Percentiles rank a stretch among this genome's conserved stretches.
Conservation (phyloP, 148 eudicot species). For the Linanthus parryae region DNA sequence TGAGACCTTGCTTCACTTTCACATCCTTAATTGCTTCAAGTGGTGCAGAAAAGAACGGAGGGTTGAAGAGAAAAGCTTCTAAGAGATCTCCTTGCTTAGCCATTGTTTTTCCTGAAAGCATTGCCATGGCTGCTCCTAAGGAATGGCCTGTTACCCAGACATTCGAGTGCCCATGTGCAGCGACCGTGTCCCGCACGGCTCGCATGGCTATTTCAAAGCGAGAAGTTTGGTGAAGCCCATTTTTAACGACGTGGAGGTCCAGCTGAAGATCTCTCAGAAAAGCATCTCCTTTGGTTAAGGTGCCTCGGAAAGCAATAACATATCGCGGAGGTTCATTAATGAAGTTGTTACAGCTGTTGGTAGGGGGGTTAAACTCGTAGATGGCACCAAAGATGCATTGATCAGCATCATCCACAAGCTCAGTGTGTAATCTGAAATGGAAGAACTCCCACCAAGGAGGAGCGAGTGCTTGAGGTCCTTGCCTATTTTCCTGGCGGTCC, state of each 20-base stretch:
- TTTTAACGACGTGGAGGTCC: slow-evolving; percentile 59
- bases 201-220: slow-evolving; percentile 63
- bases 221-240: slow-evolving; percentile 72
- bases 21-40: slow-evolving; percentile 74
- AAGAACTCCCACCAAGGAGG: slow-evolving; percentile 88
- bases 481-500: slow-evolving; percentile 71
- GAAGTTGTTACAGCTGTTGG: slow-evolving; percentile 11
- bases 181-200: slow-evolving; percentile 61
- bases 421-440: slow-evolving; percentile 42
- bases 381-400: slow-evolving; percentile 73
- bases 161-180: slow-evolving; percentile 40
- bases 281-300: slow-evolving; percentile 64
- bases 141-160: slow-evolving; percentile 91
- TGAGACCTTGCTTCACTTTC: slow-evolving; percentile 75
- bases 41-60: slow-evolving; percentile 81
- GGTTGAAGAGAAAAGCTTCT: slow-evolving; percentile 73
- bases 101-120: slow-evolving; percentile 85
- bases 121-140: slow-evolving; percentile 82
- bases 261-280: slow-evolving; percentile 61
- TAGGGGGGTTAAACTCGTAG: slow-evolving; percentile 41
- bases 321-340: slow-evolving; percentile 39
- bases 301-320: slow-evolving; percentile 81
- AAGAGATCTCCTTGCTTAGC: slow-evolving; percentile 55
- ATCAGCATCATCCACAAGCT: slow-evolving; percentile 72
- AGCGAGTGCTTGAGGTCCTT: slow-evolving; percentile 56